Evolutionary conservation across 2,329 filamentous ascomycete species (phyloP), one percentile per base, ranked within the genome.

Genomic region (Fonsecaea nubica): DNA sequence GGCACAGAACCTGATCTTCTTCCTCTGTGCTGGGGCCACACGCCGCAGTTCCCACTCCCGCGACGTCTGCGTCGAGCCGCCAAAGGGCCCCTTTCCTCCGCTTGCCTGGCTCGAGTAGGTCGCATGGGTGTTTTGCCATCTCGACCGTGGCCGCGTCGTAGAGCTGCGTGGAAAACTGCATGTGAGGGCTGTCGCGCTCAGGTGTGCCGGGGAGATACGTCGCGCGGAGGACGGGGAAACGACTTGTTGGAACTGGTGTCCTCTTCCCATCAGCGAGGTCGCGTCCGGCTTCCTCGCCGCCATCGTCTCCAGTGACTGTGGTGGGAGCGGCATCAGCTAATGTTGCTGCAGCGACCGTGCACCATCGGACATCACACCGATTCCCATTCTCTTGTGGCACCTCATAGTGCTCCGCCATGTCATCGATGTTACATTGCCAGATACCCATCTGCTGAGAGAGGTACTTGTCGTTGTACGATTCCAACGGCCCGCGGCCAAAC

Each of bases 301-400:
- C 8, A 21, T 10, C 15, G 9, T 12, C 21, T 33, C 13, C 15
- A 8, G 12, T 15, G 15, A 8, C 25, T 21, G n/a, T 13, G 10
- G 30, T 18, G 33, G 9, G 18, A 30, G 3, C 1, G 21, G 4
- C 35, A 6, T 30, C 40, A 9, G 36, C 18, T 13, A n/a, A 30
- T 38, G 10, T 2, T 4, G n/a, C 0, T n/a, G 48, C 12, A 3
- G 45, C 45, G 12, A 68, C 63, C 15, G 32, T 48, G 3, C 90
- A 76, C 84, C 86, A 90, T 6, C 85, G 80, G 0, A 84, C 85
- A 38, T 86, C 86, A 62, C 85, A 86, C 13, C 86, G 80, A 74
- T 91, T 91, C 0, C 87, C 87, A 60, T 84, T 86, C 71, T 91
- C 89, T 74, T 92, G 89, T 0, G 89, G 89, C 25, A 87, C 86